Evolutionary conservation across 805 yeast genomes (phyloP).

Genomic region (Pichia membranifaciens): DNA sequence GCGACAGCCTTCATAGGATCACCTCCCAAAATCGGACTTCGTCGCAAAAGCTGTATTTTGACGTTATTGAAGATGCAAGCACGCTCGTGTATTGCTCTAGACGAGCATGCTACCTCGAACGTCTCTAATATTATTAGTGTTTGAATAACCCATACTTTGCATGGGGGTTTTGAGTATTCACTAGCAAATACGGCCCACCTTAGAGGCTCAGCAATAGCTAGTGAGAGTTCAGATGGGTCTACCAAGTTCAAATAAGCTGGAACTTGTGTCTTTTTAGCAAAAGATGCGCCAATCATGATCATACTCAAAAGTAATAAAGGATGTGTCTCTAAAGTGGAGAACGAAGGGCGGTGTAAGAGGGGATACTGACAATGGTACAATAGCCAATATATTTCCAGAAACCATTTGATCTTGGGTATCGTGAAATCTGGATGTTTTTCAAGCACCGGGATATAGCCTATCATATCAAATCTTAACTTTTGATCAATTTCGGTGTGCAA

Average conservation of each 20-base stretch:
- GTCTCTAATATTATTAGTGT: constrained; percentile 42
- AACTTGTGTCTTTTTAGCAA: constrained; percentile 8
- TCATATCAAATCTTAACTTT: constrained; percentile 14
- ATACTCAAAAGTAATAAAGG: constrained; percentile 49
- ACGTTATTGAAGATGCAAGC: constrained; percentile 48
- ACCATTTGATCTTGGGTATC: constrained; percentile 17
- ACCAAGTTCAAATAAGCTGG: constrained; percentile 10
- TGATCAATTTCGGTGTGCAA: constrained; percentile 20
- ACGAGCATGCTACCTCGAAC: constrained; percentile 40
- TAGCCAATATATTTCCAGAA: constrained; percentile 41
- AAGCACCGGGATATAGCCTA: constrained; percentile 18
- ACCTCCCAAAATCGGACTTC: constrained; percentile 43
- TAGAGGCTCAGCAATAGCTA: constrained; percentile 37
- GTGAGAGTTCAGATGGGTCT: constrained; percentile 26
- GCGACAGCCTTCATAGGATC: constrained; percentile 32
- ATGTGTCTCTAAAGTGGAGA: constrained; percentile 44
- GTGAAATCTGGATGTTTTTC: constrained; percentile 19
- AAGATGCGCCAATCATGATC: constrained; percentile 49
- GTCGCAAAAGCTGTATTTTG: constrained; percentile 42
- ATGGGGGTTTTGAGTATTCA: constrained; percentile 40
- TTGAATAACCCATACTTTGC: constrained; percentile 45
- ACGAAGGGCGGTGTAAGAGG: constrained; percentile 42
- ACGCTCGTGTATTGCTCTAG: constrained; percentile 43
- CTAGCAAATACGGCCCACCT: constrained; percentile 41
- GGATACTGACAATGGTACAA: constrained; percentile 52